Base-by-base conservation (phyloP, 345 rosid genomes). In the Clarkia xantiana region DNA sequence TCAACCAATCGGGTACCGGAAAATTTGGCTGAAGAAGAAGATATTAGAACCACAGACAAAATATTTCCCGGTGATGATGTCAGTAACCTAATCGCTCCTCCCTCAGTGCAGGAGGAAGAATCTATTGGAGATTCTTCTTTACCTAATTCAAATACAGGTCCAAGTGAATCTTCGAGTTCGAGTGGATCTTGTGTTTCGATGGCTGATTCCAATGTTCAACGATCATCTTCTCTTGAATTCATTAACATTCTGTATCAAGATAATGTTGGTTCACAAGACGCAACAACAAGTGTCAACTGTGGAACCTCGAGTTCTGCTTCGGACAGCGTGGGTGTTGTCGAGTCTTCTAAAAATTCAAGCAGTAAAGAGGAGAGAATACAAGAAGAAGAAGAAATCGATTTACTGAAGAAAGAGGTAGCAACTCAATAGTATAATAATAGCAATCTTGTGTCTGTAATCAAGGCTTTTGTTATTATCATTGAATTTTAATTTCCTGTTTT, bases 331-430 rank as follows among this genome's bases (percentile, higher is more conserved):
- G 42, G 22, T 43, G 61, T 48, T 20, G 36, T 29, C 36, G 64
- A 60, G 53, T 67, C 54, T 29, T 57, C 55, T 51, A 62, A 60
- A 51, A 62, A 47, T 52, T 52, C 65, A 2, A 20, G 42, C 36
- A 2, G 36, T 29, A 29, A 29, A 4, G 36, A 23, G 3, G 6
- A 29, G 8, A 10, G 36, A 29, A 10, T 29, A 25, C 56, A 61
- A 41, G 69, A 66, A 42, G 77, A 73, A 46, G 52, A 53, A 70
- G 62, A 47, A 47, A 71, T 76, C 57, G 63, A 63, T 57, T 53
- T 65, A 60, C 68, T 91, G 14, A 67, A 38, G 56, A 78, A 81
- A 54, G 93, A 86, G 93, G 98, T 91, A 44, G 51, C 61, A 3
- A 19, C 16, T 50, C 45, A 18, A n/a, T 34, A 25, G 9, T 58